A percentile compares a stretch with the other conserved stretches of the same genome.
phyloP scores from a whole-genome alignment of 1,284 basidiomycete species.

The Coniferiporia sulphurascens region DNA sequence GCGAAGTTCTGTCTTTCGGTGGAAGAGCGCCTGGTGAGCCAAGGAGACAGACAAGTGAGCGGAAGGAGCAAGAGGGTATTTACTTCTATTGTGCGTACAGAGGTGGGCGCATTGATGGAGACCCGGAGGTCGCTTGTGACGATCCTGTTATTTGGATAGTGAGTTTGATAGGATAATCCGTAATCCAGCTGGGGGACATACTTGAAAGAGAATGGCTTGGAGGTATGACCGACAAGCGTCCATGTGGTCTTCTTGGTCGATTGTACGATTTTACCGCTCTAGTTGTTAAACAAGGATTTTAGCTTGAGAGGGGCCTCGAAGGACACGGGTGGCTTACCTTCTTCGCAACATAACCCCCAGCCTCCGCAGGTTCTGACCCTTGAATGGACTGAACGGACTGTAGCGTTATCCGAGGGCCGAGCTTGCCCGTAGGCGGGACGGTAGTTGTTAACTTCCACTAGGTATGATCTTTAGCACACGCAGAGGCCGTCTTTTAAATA shows the following conservation, averaged over 20 bases:
- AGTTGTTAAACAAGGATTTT: too few relatives aligned
- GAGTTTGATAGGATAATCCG: background rate
- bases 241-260: slow-evolving; percentile 8
- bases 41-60: background rate
- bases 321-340: slow-evolving; percentile 2
- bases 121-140: slow-evolving; percentile 11
- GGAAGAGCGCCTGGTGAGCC: slow-evolving; percentile 1
- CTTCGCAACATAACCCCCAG: slow-evolving; percentile 11
- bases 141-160: background rate
- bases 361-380: background rate
- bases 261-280: slow-evolving; percentile 13
- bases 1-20: slow-evolving; percentile 9
- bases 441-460: slow-evolving; percentile 14
- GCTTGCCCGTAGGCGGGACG: slow-evolving; percentile 1
- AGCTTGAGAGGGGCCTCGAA: background rate
- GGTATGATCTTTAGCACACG: background rate
- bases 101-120: slow-evolving; percentile 14
- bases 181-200: background rate
- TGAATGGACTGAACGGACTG: slow-evolving; percentile 4
- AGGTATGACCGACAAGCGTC: slow-evolving; percentile 6
- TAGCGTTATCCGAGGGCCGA: slow-evolving; percentile 8
- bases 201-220: slow-evolving; percentile 16
- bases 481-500: background rate
- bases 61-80: background rate
- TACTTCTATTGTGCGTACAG: slow-evolving; percentile 5